Evolutionary conservation across 2,329 filamentous ascomycete species (phyloP).

Genomic region (Trichoderma guizhouense): DNA sequence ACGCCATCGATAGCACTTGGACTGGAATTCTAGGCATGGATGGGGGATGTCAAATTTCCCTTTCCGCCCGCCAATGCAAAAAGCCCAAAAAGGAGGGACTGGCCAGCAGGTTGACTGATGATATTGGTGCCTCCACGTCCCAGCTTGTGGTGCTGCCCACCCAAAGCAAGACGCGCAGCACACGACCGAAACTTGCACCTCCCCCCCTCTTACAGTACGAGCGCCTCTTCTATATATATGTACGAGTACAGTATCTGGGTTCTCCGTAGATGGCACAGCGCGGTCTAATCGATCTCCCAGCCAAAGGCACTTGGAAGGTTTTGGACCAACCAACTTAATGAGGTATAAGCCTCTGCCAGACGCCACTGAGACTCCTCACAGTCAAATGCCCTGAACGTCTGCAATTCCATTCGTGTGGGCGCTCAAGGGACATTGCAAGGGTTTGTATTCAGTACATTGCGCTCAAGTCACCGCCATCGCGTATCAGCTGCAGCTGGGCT

Average conservation of each 20-base stretch:
- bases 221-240: not conserved
- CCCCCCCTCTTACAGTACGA: not conserved
- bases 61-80: not conserved
- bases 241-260: not conserved
- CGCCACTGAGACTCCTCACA: not conserved
- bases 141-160: not conserved
- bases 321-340: not conserved
- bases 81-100: not conserved
- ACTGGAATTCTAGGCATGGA: not conserved
- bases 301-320: not conserved
- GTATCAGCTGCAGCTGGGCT: not conserved
- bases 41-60: not conserved
- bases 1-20: not conserved
- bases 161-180: not conserved
- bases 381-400: not conserved
- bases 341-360: not conserved
- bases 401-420: not conserved
- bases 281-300: not conserved
- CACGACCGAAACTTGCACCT: not conserved
- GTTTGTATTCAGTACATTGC: not conserved
- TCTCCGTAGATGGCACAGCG: not conserved
- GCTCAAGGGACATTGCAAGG: not conserved
- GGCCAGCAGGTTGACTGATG: not conserved
- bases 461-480: not conserved
- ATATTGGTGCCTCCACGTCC: not conserved